phyloP scores from a whole-genome alignment of 306 rosid genomes.

The Sphenostylis stenocarpa region DNA sequence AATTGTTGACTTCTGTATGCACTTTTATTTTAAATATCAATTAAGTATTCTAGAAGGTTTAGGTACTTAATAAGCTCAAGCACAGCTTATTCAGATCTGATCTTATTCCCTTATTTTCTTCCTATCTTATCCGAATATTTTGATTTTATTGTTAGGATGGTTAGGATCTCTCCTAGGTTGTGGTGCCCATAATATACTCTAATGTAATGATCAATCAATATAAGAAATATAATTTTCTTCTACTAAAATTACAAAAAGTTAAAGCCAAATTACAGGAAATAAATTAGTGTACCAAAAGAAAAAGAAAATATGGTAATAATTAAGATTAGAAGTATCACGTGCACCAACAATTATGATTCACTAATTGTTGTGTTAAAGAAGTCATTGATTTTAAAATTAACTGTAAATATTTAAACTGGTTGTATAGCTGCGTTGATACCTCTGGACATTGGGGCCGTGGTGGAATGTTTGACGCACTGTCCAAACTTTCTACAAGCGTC shows the following conservation, averaged over 20 bases:
- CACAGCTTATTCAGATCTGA: neutral
- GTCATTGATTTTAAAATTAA: conserved; percentile 11
- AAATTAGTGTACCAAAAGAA: neutral
- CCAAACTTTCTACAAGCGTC: conserved; percentile 65
- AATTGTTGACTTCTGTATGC: neutral
- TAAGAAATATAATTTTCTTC: neutral
- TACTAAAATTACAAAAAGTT: neutral
- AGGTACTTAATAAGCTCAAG: neutral
- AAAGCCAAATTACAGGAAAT: neutral
- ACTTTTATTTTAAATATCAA: neutral
- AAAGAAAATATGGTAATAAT: neutral
- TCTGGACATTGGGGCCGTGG: conserved; percentile 96
- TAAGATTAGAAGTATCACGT: neutral
- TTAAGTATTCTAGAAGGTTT: neutral
- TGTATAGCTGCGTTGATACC: conserved; percentile 77
- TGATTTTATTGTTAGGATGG: neutral
- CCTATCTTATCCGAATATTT: neutral
- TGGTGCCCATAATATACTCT: neutral
- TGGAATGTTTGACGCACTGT: conserved; percentile 86
- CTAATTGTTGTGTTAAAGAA: neutral
- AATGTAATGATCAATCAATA: neutral
- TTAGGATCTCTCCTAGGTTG: neutral
- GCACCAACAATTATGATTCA: neutral
- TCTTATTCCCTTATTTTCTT: too few species aligned
- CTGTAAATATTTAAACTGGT: conserved; percentile 8